phyloP scores from a whole-genome alignment of 2,329 filamentous ascomycete species.

The Phaeosphaeria sp. region DNA sequence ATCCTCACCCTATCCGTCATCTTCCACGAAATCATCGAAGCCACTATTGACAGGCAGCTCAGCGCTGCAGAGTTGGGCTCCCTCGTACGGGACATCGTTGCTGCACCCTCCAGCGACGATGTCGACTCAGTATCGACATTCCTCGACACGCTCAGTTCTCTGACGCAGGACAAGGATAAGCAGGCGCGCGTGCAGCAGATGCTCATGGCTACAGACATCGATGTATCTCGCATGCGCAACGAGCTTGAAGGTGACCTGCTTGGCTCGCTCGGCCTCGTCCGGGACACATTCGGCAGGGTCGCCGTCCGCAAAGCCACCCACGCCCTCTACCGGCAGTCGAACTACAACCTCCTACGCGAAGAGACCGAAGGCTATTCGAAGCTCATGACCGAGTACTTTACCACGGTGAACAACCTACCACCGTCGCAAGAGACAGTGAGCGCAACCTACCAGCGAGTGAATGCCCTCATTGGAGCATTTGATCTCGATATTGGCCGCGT shows the following conservation, averaged over 20 bases:
- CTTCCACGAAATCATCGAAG: conserved; percentile 84
- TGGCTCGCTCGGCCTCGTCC: conserved; percentile 78
- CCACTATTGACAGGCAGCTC: conserved; percentile 74
- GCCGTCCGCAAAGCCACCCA: conserved; percentile 92
- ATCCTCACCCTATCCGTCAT: conserved; percentile 72
- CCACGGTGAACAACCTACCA: conserved; percentile 76
- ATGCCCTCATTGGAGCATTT: conserved; percentile 94
- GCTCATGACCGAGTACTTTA: conserved; percentile 93
- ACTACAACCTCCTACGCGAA: conserved; percentile 94
- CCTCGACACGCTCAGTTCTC: conserved; percentile 80
- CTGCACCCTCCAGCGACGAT: conserved; percentile 55
- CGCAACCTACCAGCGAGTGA: conserved; percentile 88
- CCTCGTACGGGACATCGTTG: conserved; percentile 76
- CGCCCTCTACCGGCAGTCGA: conserved; percentile 90
- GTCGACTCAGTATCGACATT: conserved; percentile 67
- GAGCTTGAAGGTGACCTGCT: conserved; percentile 82
- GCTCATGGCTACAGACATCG: conserved; percentile 74
- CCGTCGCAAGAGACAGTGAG: conserved; percentile 79
- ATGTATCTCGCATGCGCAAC: conserved; percentile 75
- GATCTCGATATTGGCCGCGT: conserved; percentile 95
- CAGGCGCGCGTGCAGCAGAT: conserved; percentile 68
- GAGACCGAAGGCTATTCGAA: conserved; percentile 98
- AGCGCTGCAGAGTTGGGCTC: conserved; percentile 72
- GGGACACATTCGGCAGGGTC: conserved; percentile 82
- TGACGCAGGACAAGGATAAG: conserved; percentile 74